Conservation (phyloP, 495 filamentous ascomycete genomes). For the Penicillium daleae region DNA sequence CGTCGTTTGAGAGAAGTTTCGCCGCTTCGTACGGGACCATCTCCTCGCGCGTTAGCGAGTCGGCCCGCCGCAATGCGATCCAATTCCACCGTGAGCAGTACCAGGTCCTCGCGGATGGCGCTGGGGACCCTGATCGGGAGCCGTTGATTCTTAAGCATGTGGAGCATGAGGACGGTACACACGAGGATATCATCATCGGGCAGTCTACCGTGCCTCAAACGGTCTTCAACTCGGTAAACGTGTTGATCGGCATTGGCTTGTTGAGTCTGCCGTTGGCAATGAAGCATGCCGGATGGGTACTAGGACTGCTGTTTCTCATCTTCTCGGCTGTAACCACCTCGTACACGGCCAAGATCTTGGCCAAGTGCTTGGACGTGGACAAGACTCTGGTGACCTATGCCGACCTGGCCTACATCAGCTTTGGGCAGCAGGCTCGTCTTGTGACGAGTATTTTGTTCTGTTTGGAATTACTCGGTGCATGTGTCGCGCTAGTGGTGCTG, state of each 20-base stretch:
- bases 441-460: constrained; percentile 84
- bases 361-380: constrained; percentile 88
- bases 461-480: constrained; percentile 84
- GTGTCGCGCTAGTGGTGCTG: constrained; percentile 88
- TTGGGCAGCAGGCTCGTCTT: constrained; percentile 80
- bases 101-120: constrained; percentile 51
- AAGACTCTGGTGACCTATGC: constrained; percentile 83
- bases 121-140: constrained; percentile 68
- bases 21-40: constrained; percentile 80
- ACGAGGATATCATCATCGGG: constrained; percentile 80
- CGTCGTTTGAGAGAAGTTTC: constrained; percentile 70
- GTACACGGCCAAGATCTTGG: constrained; percentile 85
- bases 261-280: constrained; percentile 87
- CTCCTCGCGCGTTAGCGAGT: constrained; percentile 66
- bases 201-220: constrained; percentile 95
- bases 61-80: constrained; percentile 71
- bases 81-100: constrained; percentile 75
- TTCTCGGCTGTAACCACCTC: constrained; percentile 74
- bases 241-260: constrained; percentile 88
- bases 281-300: constrained; percentile 88
- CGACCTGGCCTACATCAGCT: constrained; percentile 90
- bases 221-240: constrained; percentile 95
- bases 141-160: constrained; percentile 85
- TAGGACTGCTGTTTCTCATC: constrained; percentile 75
- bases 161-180: constrained; percentile 81